These are phyloP conservation scores for Zalaria obscura DNA, from an alignment of 2,329 filamentous ascomycete genomes.

Conservation along the genomic window DNA sequence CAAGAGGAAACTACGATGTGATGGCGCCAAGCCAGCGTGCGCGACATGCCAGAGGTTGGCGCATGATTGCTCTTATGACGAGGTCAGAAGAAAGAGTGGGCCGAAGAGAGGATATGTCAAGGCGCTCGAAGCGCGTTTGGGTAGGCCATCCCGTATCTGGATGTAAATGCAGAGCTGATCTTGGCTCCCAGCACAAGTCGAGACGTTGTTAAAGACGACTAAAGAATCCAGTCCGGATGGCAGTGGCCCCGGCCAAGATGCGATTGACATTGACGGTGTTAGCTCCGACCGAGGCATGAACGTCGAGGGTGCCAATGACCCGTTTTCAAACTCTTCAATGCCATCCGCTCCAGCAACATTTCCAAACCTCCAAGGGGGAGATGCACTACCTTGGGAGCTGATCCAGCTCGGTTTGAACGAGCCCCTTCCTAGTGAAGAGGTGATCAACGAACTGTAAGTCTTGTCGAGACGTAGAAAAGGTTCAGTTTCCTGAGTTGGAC, in stretches of 20 bases:
- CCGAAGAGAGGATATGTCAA: conserved; percentile 93
- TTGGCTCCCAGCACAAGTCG: conserved; percentile 50
- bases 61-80: conserved; percentile 81
- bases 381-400: conserved; percentile 65
- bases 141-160: conserved; percentile 39
- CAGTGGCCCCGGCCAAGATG: not conserved
- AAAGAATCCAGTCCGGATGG: not conserved
- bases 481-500: conserved; percentile 8
- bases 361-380: conserved; percentile 8
- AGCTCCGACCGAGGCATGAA: conserved; percentile 2
- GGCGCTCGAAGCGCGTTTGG: conserved; percentile 79
- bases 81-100: conserved; percentile 85
- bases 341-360: too few relatives aligned
- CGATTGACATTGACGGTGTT: conserved; percentile 1
- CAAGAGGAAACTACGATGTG: conserved; percentile 83
- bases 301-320: too few relatives aligned
- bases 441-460: conserved; percentile 71
- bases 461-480: too few relatives aligned
- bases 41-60: conserved; percentile 78
- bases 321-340: too few relatives aligned
- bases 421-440: conserved; percentile 59
- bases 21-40: conserved; percentile 71
- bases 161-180: not conserved
- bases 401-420: conserved; percentile 73
- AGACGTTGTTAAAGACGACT: conserved; percentile 65